These are phyloP conservation scores for Barnettozyma sucrosica DNA, from an alignment of 805 yeast genomes.

Conservation along the genomic window DNA sequence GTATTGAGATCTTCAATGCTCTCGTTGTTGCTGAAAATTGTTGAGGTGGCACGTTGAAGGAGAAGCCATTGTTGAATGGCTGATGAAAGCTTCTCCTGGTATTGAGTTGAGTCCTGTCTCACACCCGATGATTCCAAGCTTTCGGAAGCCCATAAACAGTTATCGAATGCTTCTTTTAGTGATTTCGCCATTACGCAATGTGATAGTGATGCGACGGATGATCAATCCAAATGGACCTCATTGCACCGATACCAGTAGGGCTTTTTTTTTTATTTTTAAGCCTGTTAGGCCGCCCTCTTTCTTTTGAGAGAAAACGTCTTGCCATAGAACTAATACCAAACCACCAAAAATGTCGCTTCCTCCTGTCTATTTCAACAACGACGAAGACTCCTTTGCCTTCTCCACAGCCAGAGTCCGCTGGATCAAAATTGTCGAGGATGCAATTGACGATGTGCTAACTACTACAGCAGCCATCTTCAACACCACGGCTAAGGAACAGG, in stretches of 20 bases:
- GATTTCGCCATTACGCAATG: constrained; percentile 5
- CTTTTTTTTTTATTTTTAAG: too few relatives aligned
- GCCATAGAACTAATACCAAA: background rate
- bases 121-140: constrained; percentile 15
- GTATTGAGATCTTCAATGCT: constrained; percentile 63
- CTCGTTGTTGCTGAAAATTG: constrained; percentile 65
- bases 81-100: constrained; percentile 32
- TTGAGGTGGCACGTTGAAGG: constrained; percentile 41
- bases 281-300: background rate
- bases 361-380: constrained; percentile 53
- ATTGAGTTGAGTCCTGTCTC: constrained; percentile 39
- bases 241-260: background rate
- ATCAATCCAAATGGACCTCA: background rate
- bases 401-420: constrained; percentile 76
- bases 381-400: constrained; percentile 73
- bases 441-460: constrained; percentile 54
- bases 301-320: background rate
- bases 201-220: background rate
- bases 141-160: background rate
- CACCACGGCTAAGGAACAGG: constrained; percentile 35
- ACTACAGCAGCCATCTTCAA: constrained; percentile 25
- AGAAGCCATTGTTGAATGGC: constrained; percentile 38
- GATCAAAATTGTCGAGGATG: constrained; percentile 74
- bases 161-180: constrained; percentile 5
- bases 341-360: constrained; percentile 20